Conservation (phyloP, 495 filamentous ascomycete species). For the Patellaria atrata region DNA sequence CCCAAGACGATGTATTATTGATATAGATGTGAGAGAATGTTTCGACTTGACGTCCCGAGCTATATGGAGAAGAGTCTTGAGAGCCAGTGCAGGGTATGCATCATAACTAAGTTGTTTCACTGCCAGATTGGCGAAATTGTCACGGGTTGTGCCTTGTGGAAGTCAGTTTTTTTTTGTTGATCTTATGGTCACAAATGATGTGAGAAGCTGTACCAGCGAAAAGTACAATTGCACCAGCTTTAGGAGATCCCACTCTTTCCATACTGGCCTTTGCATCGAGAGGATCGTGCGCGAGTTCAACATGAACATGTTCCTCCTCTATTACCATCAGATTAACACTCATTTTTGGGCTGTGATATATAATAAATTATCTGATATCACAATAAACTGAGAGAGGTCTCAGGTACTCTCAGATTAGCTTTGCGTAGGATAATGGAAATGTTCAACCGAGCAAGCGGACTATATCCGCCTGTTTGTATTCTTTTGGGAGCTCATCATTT, state of each 20-base stretch:
- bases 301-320: too few relatives aligned
- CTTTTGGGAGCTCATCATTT: too few relatives aligned
- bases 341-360: too few relatives aligned
- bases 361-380: too few relatives aligned
- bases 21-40: conserved; percentile 52
- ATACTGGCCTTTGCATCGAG: conserved; percentile 49
- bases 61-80: conserved; percentile 62
- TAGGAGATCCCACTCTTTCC: conserved; percentile 54
- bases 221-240: conserved; percentile 77
- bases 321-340: too few relatives aligned
- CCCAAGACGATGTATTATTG: conserved; percentile 78
- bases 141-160: conserved; percentile 62
- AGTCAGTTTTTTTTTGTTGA: conserved; percentile 8
- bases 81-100: conserved; percentile 61
- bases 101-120: conserved; percentile 72
- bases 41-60: conserved; percentile 40
- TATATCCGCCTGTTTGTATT: too few relatives aligned
- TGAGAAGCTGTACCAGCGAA: conserved; percentile 47
- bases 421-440: too few relatives aligned
- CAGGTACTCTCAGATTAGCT: too few relatives aligned
- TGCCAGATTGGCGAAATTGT: conserved; percentile 60
- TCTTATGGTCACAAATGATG: conserved; percentile 2
- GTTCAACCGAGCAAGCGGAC: too few relatives aligned
- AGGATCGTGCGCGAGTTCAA: conserved; percentile 45
- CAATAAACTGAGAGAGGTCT: too few relatives aligned